A percentile compares a stretch with the other conserved stretches of the same genome.
phyloP scores from a whole-genome alignment of 2,329 filamentous ascomycete species.

The Periconia sp. region DNA sequence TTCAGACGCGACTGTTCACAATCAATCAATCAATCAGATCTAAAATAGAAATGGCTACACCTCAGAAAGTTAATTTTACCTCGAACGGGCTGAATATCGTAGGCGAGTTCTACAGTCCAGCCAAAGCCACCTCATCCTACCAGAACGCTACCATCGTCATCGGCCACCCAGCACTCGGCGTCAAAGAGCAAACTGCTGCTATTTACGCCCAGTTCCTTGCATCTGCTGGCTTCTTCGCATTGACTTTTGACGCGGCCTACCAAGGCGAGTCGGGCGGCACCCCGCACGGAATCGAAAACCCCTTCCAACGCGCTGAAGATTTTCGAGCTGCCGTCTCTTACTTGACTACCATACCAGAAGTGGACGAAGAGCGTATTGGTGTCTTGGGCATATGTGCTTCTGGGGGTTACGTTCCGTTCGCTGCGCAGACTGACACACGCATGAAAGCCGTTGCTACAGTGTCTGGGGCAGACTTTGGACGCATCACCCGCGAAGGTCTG shows the following conservation, averaged over 20 bases:
- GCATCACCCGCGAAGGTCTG: too few species aligned
- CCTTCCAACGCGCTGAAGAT: conserved; percentile 46
- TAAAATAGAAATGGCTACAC: too few species aligned
- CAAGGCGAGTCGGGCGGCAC: conserved; percentile 46
- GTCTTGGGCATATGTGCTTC: conserved; percentile 49
- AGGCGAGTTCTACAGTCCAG: too few species aligned
- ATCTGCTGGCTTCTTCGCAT: conserved; percentile 38
- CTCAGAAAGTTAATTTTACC: too few species aligned
- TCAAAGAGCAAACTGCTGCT: conserved; percentile 50
- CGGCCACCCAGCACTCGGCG: conserved; percentile 36
- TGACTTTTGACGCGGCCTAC: conserved; percentile 49
- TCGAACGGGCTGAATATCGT: too few species aligned
- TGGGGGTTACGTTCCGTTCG: conserved; percentile 44
- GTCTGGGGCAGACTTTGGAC: too few species aligned
- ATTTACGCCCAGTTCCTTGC: conserved; percentile 40
- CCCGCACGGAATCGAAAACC: conserved; percentile 48
- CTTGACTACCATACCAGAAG: conserved; percentile 28
- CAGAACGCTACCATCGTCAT: conserved; percentile 36
- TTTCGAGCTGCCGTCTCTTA: conserved; percentile 45
- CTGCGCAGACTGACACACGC: conserved; percentile 46
- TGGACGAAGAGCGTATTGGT: conserved; percentile 45
- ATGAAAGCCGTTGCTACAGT: conserved; percentile 25
- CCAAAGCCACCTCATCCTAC: too few species aligned
- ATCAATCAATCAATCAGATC: too few species aligned
- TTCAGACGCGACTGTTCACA: too few species aligned